phyloP scores from a whole-genome alignment of 305 asterid genomes.

The Caryopteris hybrid region DNA sequence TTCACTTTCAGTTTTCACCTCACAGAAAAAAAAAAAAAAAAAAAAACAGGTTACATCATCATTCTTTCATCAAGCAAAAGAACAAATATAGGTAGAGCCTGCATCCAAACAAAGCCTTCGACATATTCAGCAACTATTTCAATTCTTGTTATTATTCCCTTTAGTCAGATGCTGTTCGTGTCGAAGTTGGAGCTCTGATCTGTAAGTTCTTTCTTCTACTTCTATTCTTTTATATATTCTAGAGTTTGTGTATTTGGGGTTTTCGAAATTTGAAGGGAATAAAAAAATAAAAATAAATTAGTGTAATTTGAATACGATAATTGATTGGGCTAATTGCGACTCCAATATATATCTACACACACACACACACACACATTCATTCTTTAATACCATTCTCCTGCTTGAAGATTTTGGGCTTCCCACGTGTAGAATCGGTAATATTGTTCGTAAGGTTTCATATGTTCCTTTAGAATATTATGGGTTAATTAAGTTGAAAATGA shows the following conservation, averaged over 20 bases:
- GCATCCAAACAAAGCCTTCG: slow-evolving; percentile 8
- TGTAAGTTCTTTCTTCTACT: slow-evolving; percentile 28
- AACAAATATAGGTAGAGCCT: slow-evolving; percentile 1
- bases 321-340: slow-evolving; percentile 5
- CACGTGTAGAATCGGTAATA: not conserved
- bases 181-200: slow-evolving; percentile 23
- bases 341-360: too few relatives aligned
- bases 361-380: too few relatives aligned
- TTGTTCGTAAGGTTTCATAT: not conserved
- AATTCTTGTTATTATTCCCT: not conserved
- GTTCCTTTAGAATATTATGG: not conserved
- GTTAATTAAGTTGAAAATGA: not conserved
- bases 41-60: not conserved
- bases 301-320: not conserved
- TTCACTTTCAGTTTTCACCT: slow-evolving; percentile 14
- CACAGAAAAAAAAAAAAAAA: not conserved
- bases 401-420: slow-evolving; percentile 2
- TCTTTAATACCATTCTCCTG: not conserved
- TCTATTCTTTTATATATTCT: not conserved
- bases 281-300: not conserved
- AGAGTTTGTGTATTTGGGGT: not conserved
- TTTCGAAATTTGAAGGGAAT: not conserved
- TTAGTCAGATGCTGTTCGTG: slow-evolving; percentile 29
- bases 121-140: not conserved
- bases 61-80: slow-evolving; percentile 8